Percentiles rank a stretch among this genome's conserved stretches.
These are phyloP conservation scores for Oxytropis ochrocephala DNA, from an alignment of 306 rosid genomes.

Conservation along the genomic window DNA sequence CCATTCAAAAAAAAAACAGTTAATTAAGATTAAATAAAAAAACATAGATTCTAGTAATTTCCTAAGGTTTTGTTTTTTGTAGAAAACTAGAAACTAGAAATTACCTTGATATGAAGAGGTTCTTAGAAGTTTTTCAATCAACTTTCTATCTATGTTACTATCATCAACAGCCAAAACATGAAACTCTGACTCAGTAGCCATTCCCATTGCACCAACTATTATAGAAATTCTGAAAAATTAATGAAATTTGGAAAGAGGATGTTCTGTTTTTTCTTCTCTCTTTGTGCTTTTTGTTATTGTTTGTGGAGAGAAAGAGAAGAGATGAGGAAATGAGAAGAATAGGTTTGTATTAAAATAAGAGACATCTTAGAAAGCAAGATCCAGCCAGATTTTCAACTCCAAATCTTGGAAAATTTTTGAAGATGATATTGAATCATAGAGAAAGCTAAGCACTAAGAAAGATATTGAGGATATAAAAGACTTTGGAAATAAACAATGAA, in stretches of 20 bases:
- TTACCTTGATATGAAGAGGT: conserved; percentile 83
- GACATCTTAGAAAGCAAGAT: conserved; percentile 81
- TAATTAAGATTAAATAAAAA: too few relatives aligned
- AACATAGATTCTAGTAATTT: not conserved
- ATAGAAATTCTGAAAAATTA: not conserved
- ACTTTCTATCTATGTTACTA: conserved; percentile 67
- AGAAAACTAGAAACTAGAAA: too few relatives aligned
- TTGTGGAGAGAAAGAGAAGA: conserved; percentile 5
- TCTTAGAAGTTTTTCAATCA: conserved; percentile 72
- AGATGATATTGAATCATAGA: conserved; percentile 59
- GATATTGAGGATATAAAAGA: not conserved
- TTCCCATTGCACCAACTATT: conserved; percentile 45
- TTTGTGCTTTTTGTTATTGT: not conserved
- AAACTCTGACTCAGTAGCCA: conserved; percentile 63
- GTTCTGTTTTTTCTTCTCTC: not conserved
- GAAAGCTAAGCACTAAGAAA: conserved; percentile 46
- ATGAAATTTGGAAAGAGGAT: not conserved
- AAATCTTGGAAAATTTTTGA: conserved; percentile 67
- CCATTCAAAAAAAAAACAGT: not conserved
- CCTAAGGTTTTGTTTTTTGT: not conserved
- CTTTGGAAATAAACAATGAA: not conserved
- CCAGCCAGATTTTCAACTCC: conserved; percentile 83
- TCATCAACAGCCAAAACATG: conserved; percentile 93
- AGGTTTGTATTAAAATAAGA: conserved; percentile 44
- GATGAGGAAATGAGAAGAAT: conserved; percentile 14